Conservation (phyloP, 306 rosid species). For the Chamaecrista fasciculata region DNA sequence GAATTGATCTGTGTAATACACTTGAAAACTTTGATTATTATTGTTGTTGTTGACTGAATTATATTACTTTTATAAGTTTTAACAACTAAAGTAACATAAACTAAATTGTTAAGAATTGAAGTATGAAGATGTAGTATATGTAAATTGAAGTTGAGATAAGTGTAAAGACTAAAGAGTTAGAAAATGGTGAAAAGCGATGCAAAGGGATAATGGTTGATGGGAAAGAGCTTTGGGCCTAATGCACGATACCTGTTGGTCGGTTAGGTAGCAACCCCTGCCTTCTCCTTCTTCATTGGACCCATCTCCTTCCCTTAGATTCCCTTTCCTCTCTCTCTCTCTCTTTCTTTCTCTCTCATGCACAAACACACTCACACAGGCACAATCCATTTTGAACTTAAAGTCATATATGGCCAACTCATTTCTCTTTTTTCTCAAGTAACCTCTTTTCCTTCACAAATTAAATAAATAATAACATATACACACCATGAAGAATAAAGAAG, state of each 20-base stretch:
- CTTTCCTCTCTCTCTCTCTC: slow-evolving; percentile 36
- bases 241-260: slow-evolving; percentile 99
- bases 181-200: slow-evolving; percentile 21
- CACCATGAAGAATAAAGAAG: neutral
- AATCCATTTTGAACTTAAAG: slow-evolving; percentile 44
- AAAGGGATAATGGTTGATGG: slow-evolving; percentile 58
- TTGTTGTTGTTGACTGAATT: too few species aligned
- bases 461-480: too few species aligned
- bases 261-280: slow-evolving; percentile 97
- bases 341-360: slow-evolving; percentile 15
- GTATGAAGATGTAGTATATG: too few species aligned
- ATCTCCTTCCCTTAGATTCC: slow-evolving; percentile 79
- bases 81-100: too few species aligned
- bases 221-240: slow-evolving; percentile 74
- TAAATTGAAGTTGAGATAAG: too few species aligned
- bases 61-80: too few species aligned
- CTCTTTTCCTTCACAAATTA: slow-evolving; percentile 34
- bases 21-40: too few species aligned
- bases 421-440: slow-evolving; percentile 54
- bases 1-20: too few species aligned
- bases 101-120: too few species aligned
- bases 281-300: slow-evolving; percentile 79
- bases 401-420: slow-evolving; percentile 55
- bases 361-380: slow-evolving; percentile 34
- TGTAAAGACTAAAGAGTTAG: too few species aligned